Evolutionary conservation across 2,329 filamentous ascomycete genomes (phyloP).

Genomic region (Trichoderma sp.): DNA sequence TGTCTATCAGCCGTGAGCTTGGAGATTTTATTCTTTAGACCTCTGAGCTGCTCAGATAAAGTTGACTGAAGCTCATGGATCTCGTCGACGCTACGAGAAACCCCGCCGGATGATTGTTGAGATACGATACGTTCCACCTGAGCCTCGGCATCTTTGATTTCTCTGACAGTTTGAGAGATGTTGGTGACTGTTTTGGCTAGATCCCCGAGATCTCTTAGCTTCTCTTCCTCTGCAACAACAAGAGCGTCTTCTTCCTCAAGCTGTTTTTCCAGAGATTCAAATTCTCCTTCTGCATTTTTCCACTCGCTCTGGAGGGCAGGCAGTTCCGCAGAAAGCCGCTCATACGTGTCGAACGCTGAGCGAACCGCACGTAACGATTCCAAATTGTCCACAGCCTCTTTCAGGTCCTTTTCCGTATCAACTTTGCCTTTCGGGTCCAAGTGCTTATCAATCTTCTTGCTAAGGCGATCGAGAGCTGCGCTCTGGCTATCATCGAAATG

Average conservation of each 20-base stretch:
- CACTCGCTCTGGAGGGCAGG: conserved; percentile 67
- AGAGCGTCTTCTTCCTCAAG: conserved; percentile 68
- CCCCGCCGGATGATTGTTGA: conserved; percentile 69
- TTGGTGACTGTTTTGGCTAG: conserved; percentile 74
- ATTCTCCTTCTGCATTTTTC: conserved; percentile 61
- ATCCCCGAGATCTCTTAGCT: conserved; percentile 72
- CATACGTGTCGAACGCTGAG: conserved; percentile 72
- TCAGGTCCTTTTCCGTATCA: conserved; percentile 62
- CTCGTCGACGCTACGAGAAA: conserved; percentile 73
- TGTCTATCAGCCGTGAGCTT: conserved; percentile 72
- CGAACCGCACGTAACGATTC: conserved; percentile 63
- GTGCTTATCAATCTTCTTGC: conserved; percentile 65
- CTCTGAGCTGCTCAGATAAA: conserved; percentile 66
- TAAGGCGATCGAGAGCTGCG: conserved; percentile 61
- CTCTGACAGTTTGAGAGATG: conserved; percentile 71
- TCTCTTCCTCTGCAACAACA: conserved; percentile 64
- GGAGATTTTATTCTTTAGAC: conserved; percentile 62
- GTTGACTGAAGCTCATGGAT: conserved; percentile 75
- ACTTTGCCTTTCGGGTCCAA: conserved; percentile 63
- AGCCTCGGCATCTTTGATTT: conserved; percentile 69
- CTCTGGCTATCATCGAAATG: conserved; percentile 62
- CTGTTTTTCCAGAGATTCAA: conserved; percentile 58
- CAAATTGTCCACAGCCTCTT: conserved; percentile 51
- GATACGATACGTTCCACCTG: conserved; percentile 75
- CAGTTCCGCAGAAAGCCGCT: conserved; percentile 70